Evolutionary conservation across 495 filamentous ascomycete species (phyloP), one percentile per base, ranked within the genome.

Genomic region (Lasiosphaeriaceae sp.): DNA sequence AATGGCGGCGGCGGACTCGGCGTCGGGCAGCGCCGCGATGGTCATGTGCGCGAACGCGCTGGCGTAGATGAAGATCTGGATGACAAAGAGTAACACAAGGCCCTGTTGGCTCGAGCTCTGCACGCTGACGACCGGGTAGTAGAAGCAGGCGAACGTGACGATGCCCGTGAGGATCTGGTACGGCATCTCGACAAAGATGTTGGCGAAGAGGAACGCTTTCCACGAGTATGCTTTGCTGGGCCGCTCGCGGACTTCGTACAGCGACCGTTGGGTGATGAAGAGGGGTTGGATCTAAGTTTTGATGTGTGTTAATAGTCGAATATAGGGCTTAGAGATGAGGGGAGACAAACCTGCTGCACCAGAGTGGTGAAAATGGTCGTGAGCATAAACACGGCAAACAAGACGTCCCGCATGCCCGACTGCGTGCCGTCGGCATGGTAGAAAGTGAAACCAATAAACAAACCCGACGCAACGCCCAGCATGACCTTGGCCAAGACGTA

Each of bases 391-490:
- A 89, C 74, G 29, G 85, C 83, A 67, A 90, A 90, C 0, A 90
- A 71, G 21, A 81, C 73, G 9, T 80, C 82, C 60, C 86, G 81
- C 79, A 85, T 83, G 66, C 85, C 86, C 34, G 83, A 78, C 24
- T 76, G 74, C 12, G 77, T 79, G 49, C 80, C 68, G 1, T 80
- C 68, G 5, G 86, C 77, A 17, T 85, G 77, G 76, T 77, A 89
- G 67, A 94, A 91, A 0, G 85, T 87, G 68, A 93, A 90, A 23
- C 87, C 87, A 54, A 88, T 88, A 71, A 91, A 91, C 2, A 91
- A 22, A 65, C 68, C 70, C 3, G 72, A 66, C 31, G 70, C 55
- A 51, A 71, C 55, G 31, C 72, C 68, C 53, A 76, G 54, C 20
- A 69, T 48, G 44, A 76, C 52, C 70, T 83, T 83, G 39, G 86